Base-by-base conservation (phyloP, 371 early-diverging fungal species). In the Batkoa obscura region DNA sequence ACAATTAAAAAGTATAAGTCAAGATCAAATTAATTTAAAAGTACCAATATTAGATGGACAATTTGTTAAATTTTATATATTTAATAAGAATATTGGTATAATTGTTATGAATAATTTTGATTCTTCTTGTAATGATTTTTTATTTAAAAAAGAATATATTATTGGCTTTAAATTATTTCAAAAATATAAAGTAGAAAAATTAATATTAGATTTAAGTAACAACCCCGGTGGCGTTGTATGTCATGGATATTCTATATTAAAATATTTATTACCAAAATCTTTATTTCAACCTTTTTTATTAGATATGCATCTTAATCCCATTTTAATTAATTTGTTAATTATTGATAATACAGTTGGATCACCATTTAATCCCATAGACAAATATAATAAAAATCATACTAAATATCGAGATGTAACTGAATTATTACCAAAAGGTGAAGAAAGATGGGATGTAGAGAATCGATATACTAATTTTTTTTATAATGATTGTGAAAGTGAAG, bases 211-310 rank as follows among this genome's bases (percentile, higher is more conserved):
- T 38, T 35, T 67, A 10, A 62, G 62, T 34, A 62, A 58, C 49
- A 67, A 67, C 51, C 48, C 61, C 23, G 67, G 67, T 2, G 67
- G 67, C 0, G 62, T 64, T 17, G 63, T 67, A 9, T 67, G 67
- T 37, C 62, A 61, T 61, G 67, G 64, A 0, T 64, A 64, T 4
- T 62, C 63, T 50, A 61, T 67, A 6, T 56, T 67, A 1, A 60
- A 67, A 30, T 59, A 58, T 10, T 58, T 67, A 1, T 67, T 64
- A 42, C 67, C 67, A 3, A 31, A 17, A 12, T 10, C 50, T 3
- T 5, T 5, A 12, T 8, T 31, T 17, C 17, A 30, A 17, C 6
- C 32, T 6, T 50, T 50, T n/a, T 12, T 17, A 13, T 31, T 34
- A 12, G 50, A 50, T 34, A 50, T 50, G 50, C 50, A 50, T 34